Evolutionary conservation across 2,329 filamentous ascomycete species (phyloP).

Genomic region (Penicillium concentricum): DNA sequence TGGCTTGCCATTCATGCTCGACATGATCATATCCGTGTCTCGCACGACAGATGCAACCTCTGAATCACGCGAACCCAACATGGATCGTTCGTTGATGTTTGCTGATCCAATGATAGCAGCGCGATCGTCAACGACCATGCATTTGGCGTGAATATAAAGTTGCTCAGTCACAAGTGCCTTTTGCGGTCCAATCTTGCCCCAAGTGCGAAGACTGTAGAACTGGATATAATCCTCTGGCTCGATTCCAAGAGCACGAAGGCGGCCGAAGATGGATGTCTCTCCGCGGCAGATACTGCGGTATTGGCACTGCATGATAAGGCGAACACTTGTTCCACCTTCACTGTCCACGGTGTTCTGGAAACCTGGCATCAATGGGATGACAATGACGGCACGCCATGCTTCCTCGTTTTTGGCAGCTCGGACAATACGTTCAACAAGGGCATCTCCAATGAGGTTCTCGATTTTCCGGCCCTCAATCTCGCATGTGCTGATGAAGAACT

Average conservation of each 20-base stretch:
- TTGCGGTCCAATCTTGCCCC: constrained; percentile 83
- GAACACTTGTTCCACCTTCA: constrained; percentile 89
- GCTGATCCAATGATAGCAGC: constrained; percentile 93
- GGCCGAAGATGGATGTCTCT: constrained; percentile 85
- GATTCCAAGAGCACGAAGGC: constrained; percentile 74
- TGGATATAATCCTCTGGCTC: constrained; percentile 94
- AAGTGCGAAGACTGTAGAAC: constrained; percentile 88
- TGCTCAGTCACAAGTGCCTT: constrained; percentile 89
- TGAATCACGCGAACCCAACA: constrained; percentile 88
- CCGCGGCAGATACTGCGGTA: constrained; percentile 94
- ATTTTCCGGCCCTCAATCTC: constrained; percentile 85
- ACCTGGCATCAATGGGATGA: constrained; percentile 96
- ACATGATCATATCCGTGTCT: constrained; percentile 89
- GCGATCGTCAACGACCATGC: constrained; percentile 92
- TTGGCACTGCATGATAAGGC: constrained; percentile 95
- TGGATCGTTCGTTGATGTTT: constrained; percentile 97
- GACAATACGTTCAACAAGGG: constrained; percentile 86
- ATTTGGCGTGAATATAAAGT: constrained; percentile 96
- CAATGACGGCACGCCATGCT: constrained; percentile 83
- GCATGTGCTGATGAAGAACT: constrained; percentile 95
- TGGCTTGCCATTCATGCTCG: constrained; percentile 83
- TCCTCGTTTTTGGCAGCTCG: constrained; percentile 80
- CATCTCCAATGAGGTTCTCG: constrained; percentile 90
- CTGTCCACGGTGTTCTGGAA: constrained; percentile 96
- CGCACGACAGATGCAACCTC: constrained; percentile 87